phyloP scores from a whole-genome alignment of 805 yeast species.

The Vanderwaltozyma tropicalis region DNA sequence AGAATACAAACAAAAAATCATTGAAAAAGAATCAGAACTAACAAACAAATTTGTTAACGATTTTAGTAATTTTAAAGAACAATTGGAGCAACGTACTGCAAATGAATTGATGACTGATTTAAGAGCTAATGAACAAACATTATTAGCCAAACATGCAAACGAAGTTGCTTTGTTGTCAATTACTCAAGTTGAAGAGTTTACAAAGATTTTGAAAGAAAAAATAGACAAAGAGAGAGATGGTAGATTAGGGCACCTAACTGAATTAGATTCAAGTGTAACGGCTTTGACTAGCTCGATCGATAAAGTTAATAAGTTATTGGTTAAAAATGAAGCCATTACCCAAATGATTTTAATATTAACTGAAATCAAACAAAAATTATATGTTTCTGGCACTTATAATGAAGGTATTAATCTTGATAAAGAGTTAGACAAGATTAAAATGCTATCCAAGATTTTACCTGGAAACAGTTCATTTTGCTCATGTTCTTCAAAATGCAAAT shows the following conservation, averaged over 20 bases:
- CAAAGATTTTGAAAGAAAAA: slow-evolving; percentile 43
- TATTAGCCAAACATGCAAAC: slow-evolving; percentile 64
- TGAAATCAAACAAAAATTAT: slow-evolving; percentile 15
- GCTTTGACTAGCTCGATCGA: slow-evolving; percentile 34
- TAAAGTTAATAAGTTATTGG: slow-evolving; percentile 31
- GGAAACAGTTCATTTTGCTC: slow-evolving; percentile 15
- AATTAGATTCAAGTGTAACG: slow-evolving; percentile 44
- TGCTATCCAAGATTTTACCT: slow-evolving; percentile 19
- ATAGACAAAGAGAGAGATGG: slow-evolving; percentile 71
- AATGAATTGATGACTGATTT: slow-evolving; percentile 52
- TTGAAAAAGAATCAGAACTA: slow-evolving; percentile 42
- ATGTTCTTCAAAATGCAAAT: slow-evolving; percentile 5
- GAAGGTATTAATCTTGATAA: slow-evolving; percentile 28
- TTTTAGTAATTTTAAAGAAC: slow-evolving; percentile 50
- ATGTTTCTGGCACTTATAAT: slow-evolving; percentile 8
- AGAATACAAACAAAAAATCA: slow-evolving; percentile 15
- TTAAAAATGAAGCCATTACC: slow-evolving; percentile 30
- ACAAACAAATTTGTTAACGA: slow-evolving; percentile 50
- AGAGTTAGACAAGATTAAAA: slow-evolving; percentile 24
- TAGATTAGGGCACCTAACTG: slow-evolving; percentile 58
- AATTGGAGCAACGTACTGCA: slow-evolving; percentile 50
- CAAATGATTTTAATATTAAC: slow-evolving; percentile 19
- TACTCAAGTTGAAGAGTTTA: slow-evolving; percentile 59
- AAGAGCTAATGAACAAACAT: slow-evolving; percentile 51
- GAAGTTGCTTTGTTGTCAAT: slow-evolving; percentile 56